phyloP scores from a whole-genome alignment of 148 eudicot genomes.

The Cornus kousa region DNA sequence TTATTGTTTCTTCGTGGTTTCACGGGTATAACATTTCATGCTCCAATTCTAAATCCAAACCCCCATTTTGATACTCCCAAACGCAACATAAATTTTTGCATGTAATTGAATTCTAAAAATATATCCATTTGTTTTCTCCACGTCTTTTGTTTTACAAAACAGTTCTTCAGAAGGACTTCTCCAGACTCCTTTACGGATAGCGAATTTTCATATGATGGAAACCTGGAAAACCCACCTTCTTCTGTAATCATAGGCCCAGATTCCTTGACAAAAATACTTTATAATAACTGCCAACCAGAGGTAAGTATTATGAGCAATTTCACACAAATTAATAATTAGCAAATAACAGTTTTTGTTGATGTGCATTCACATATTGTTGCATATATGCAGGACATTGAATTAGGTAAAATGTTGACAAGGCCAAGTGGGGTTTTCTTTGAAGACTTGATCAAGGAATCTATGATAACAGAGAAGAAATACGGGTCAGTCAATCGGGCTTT shows the following conservation, averaged over 20 bases:
- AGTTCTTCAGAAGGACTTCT: background rate
- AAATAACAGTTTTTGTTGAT: too few species aligned
- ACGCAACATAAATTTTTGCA: too few species aligned
- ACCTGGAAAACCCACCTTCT: background rate
- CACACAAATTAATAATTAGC: background rate
- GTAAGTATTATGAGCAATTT: background rate
- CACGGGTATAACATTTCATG: too few species aligned
- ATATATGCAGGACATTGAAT: background rate
- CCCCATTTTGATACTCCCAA: too few species aligned
- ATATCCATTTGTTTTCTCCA: too few species aligned
- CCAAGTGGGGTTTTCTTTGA: background rate
- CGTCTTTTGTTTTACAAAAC: too few species aligned
- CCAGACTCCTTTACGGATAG: background rate
- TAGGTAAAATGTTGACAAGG: background rate
- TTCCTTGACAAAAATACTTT: background rate
- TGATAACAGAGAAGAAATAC: background rate
- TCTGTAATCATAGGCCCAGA: background rate
- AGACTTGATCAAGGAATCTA: background rate
- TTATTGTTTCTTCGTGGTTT: too few species aligned
- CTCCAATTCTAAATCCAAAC: too few species aligned
- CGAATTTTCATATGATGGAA: background rate
- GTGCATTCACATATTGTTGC: background rate
- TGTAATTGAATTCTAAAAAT: too few species aligned
- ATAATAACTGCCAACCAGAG: background rate
- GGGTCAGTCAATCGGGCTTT: background rate